Evolutionary conservation across 176 grass and related monocot genomes (phyloP).

Genomic region (Melocanna baccifera): DNA sequence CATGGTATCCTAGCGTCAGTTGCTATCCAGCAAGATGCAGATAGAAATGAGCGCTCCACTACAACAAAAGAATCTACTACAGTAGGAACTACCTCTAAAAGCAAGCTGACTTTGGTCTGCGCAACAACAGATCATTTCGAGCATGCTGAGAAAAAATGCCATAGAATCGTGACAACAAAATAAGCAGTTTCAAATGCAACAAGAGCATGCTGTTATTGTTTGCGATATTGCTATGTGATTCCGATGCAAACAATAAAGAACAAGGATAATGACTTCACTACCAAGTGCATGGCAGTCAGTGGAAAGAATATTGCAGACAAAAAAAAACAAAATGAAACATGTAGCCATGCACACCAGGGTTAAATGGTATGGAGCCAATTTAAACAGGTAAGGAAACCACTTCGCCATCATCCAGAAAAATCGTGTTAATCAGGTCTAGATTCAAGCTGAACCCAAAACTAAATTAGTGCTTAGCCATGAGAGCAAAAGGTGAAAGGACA

Average conservation of each 20-base stretch:
- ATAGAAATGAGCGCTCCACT: conserved; percentile 43
- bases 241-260: not conserved
- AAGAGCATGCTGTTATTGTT: not conserved
- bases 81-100: not conserved
- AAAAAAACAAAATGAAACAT: not conserved
- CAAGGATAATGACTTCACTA: not conserved
- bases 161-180: conserved; percentile 7
- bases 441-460: not conserved
- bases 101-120: not conserved
- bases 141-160: not conserved
- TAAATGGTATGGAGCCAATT: not conserved
- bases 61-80: conserved; percentile 22
- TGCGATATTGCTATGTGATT: not conserved
- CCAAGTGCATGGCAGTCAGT: not conserved
- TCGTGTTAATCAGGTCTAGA: not conserved
- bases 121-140: not conserved
- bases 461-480: conserved; percentile 16
- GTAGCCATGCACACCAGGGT: not conserved
- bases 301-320: not conserved
- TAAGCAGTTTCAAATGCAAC: not conserved
- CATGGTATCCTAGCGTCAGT: conserved; percentile 27
- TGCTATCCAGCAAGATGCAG: conserved; percentile 24
- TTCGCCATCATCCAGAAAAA: not conserved
- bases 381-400: not conserved
- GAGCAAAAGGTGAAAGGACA: conserved; percentile 5